Evolutionary conservation across 768 basidiomycete genomes (phyloP).

Genomic region (Suillus cothurnatus): DNA sequence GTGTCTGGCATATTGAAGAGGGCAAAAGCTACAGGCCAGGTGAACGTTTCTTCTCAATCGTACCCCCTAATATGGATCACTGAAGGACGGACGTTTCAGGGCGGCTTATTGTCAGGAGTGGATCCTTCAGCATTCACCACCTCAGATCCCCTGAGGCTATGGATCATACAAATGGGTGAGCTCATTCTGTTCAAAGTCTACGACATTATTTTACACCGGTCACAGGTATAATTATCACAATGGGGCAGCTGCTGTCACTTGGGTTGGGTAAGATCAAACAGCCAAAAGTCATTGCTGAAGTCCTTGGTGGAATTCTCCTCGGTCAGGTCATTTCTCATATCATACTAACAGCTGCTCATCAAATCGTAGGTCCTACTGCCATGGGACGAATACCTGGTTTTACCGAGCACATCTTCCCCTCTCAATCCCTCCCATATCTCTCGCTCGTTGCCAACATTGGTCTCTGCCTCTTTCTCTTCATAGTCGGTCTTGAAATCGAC

Average conservation of each 20-base stretch:
- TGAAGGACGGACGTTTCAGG: constrained; percentile 43
- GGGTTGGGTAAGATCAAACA: constrained; percentile 75
- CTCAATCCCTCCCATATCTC: constrained; percentile 68
- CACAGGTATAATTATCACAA: constrained; percentile 79
- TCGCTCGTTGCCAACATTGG: constrained; percentile 90
- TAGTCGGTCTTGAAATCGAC: constrained; percentile 95
- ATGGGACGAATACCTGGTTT: constrained; percentile 91
- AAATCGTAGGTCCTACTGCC: constrained; percentile 43
- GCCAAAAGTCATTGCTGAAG: constrained; percentile 83
- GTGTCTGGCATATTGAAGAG: neutral
- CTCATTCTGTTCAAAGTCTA: constrained; percentile 12
- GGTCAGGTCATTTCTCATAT: constrained; percentile 40
- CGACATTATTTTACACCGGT: neutral
- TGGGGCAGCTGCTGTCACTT: constrained; percentile 73
- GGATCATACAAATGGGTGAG: constrained; percentile 80
- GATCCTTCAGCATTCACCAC: constrained; percentile 70
- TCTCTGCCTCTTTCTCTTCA: constrained; percentile 85
- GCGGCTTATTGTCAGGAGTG: constrained; percentile 72
- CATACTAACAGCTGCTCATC: constrained; percentile 40
- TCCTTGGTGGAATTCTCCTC: constrained; percentile 86
- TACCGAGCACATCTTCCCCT: constrained; percentile 82
- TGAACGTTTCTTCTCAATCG: neutral
- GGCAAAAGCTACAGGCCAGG: neutral
- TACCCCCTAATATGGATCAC: neutral
- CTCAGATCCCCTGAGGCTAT: constrained; percentile 70